Conservation (phyloP, 1,139 yeast genomes). For the Pichia sp. region DNA sequence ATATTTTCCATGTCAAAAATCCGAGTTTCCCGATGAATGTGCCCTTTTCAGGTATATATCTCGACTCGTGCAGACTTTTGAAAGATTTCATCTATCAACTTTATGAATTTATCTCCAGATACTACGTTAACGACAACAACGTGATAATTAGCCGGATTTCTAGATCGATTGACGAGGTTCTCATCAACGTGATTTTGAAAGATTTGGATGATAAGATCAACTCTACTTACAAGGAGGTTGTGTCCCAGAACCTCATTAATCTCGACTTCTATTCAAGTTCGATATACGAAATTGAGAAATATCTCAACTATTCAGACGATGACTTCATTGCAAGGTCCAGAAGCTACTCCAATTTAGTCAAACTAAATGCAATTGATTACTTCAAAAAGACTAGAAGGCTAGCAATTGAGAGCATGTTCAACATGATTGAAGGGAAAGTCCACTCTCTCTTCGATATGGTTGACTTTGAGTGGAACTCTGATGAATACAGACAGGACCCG, state of each 20-base stretch:
- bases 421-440: constrained; percentile 72
- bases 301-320: constrained; percentile 21
- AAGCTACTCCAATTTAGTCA: constrained; percentile 18
- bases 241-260: constrained; percentile 83
- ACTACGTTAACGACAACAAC: constrained; percentile 45
- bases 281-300: constrained; percentile 47
- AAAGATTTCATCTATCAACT: constrained; percentile 59
- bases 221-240: constrained; percentile 77
- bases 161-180: constrained; percentile 59
- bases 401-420: constrained; percentile 78
- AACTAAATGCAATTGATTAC: constrained; percentile 43
- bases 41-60: constrained; percentile 87
- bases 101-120: constrained; percentile 56
- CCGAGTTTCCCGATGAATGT: constrained; percentile 59
- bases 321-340: constrained; percentile 24
- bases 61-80: constrained; percentile 73
- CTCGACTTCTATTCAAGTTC: constrained; percentile 73
- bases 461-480: constrained; percentile 75
- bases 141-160: constrained; percentile 45
- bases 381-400: constrained; percentile 59
- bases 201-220: constrained; percentile 61
- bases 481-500: constrained; percentile 50
- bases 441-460: constrained; percentile 77
- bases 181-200: constrained; percentile 63
- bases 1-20: constrained; percentile 39